phyloP scores from a whole-genome alignment of 2,329 filamentous ascomycete genomes.

The Talaromyces piceae region DNA sequence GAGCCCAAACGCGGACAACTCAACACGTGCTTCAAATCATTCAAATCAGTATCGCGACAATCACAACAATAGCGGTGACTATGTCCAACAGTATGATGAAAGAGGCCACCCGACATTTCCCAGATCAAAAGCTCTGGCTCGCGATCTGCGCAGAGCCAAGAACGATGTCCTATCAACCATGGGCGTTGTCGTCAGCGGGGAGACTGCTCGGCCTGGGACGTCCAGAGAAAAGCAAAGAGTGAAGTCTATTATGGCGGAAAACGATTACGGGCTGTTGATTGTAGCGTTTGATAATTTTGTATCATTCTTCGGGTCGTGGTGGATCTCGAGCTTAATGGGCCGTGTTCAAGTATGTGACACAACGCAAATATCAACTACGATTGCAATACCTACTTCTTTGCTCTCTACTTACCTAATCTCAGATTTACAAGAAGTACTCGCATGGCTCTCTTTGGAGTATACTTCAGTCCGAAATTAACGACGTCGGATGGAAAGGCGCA shows the following conservation, averaged over 20 bases:
- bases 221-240: conserved; percentile 33
- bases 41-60: conserved; percentile 16
- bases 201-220: conserved; percentile 28
- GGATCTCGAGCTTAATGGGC: conserved; percentile 30
- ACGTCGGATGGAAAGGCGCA: conserved; percentile 28
- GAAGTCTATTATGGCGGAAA: conserved; percentile 32
- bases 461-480: conserved; percentile 29
- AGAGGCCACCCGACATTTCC: conserved; percentile 41
- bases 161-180: conserved; percentile 45
- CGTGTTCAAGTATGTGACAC: conserved; percentile 31
- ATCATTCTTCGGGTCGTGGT: conserved; percentile 37
- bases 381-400: neutral
- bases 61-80: conserved; percentile 28
- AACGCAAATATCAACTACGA: neutral
- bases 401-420: neutral
- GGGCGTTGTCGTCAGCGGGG: conserved; percentile 40
- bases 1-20: conserved; percentile 12
- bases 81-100: conserved; percentile 42
- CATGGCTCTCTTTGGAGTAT: conserved; percentile 29
- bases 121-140: conserved; percentile 31
- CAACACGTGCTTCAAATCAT: conserved; percentile 7
- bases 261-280: conserved; percentile 37
- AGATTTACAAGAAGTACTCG: conserved; percentile 35
- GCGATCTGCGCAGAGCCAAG: conserved; percentile 39
- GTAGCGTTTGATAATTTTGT: conserved; percentile 34